Evolutionary conservation across 441 rosid genomes (phyloP).

Genomic region (Populus hybrid): DNA sequence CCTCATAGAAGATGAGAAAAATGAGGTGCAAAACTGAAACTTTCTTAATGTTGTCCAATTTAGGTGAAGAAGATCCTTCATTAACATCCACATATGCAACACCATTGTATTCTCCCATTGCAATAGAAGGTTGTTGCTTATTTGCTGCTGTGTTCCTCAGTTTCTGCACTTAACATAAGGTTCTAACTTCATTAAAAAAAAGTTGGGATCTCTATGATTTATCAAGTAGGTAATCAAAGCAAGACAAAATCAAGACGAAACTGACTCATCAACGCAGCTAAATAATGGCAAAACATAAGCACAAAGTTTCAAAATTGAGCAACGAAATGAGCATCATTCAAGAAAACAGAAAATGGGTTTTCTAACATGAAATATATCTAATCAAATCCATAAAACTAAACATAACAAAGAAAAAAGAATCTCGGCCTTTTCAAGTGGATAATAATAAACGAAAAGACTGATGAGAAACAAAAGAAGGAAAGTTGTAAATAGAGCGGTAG

Average conservation of each 20-base stretch:
- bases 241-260: neutral
- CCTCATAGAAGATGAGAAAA: slow-evolving; percentile 68
- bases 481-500: neutral
- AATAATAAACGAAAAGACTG: too few species aligned
- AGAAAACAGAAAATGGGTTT: neutral
- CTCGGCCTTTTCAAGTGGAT: neutral
- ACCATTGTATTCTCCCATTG: slow-evolving; percentile 27
- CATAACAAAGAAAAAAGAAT: neutral
- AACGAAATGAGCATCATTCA: neutral
- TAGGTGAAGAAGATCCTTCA: slow-evolving; percentile 26
- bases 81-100: slow-evolving; percentile 22
- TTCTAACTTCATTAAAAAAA: neutral
- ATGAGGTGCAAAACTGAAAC: slow-evolving; percentile 60
- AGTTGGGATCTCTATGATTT: neutral
- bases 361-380: neutral
- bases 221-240: neutral
- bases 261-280: neutral
- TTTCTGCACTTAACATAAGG: slow-evolving; percentile 27
- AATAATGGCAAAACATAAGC: neutral
- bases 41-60: slow-evolving; percentile 35
- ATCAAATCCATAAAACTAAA: neutral
- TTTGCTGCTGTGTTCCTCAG: slow-evolving; percentile 24
- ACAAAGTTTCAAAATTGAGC: neutral
- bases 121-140: slow-evolving; percentile 25
- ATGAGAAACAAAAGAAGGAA: neutral